Evolutionary conservation across 345 rosid species (phyloP).

Genomic region (Firmiana major): DNA sequence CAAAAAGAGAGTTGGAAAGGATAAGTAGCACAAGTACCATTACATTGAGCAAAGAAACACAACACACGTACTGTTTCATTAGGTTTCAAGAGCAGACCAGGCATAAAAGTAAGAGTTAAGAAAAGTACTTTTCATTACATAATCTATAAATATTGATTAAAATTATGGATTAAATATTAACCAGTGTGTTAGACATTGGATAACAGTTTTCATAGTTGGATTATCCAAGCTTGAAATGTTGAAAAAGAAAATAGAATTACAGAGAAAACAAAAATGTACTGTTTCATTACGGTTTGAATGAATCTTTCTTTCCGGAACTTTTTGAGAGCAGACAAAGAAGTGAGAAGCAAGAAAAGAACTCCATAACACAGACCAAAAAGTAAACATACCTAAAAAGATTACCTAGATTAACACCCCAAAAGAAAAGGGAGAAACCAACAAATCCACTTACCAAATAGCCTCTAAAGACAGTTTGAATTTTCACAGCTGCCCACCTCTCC

Average conservation of each 20-base stretch:
- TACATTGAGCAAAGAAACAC: background rate
- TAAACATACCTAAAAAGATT: background rate
- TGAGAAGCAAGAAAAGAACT: conserved; percentile 10
- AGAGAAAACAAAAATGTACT: too few relatives aligned
- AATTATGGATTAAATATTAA: too few relatives aligned
- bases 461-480: conserved; percentile 56
- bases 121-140: too few relatives aligned
- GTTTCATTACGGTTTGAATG: background rate
- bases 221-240: background rate
- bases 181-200: too few relatives aligned
- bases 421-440: background rate
- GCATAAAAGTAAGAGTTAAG: too few relatives aligned
- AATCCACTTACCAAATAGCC: conserved; percentile 57
- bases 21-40: conserved; percentile 11
- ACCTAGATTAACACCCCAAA: background rate
- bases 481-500: conserved; percentile 47
- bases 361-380: background rate
- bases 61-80: conserved; percentile 18
- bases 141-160: too few relatives aligned
- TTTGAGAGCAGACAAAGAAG: conserved; percentile 20
- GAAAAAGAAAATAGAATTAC: too few relatives aligned
- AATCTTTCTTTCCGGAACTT: background rate
- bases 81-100: background rate
- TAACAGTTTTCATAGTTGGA: too few relatives aligned
- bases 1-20: conserved; percentile 11